These are phyloP conservation scores for Starmerella tilneyi DNA, from an alignment of 805 yeast genomes.

Conservation along the genomic window DNA sequence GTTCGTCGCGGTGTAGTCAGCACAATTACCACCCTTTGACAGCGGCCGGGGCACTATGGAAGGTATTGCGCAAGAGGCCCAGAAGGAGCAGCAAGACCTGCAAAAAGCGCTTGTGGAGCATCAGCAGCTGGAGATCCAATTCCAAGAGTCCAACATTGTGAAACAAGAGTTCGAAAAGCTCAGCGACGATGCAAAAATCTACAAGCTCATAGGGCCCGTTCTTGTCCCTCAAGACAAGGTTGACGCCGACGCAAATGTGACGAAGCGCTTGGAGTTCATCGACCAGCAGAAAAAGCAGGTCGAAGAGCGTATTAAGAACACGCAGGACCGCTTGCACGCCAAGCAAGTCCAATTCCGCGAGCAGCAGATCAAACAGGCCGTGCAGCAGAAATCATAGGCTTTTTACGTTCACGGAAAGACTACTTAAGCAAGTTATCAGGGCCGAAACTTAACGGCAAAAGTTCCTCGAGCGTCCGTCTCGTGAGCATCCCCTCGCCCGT, in stretches of 20 bases:
- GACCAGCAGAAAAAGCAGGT: slow-evolving; percentile 65
- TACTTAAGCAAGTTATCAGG: slow-evolving; percentile 47
- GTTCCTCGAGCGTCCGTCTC: slow-evolving; percentile 45
- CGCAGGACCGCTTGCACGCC: slow-evolving; percentile 47
- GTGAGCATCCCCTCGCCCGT: slow-evolving; percentile 35
- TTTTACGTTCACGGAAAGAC: not conserved
- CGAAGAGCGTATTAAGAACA: slow-evolving; percentile 54
- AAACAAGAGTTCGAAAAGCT: slow-evolving; percentile 62
- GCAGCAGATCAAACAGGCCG: slow-evolving; percentile 20
- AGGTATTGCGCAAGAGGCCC: slow-evolving; percentile 20
- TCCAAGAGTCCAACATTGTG: slow-evolving; percentile 87
- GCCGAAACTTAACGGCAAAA: slow-evolving; percentile 79
- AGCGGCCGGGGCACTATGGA: slow-evolving; percentile 10
- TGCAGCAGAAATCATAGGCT: not conserved
- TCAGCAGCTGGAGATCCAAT: slow-evolving; percentile 84
- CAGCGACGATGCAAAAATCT: slow-evolving; percentile 63
- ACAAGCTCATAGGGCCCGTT: slow-evolving; percentile 85
- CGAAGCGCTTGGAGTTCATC: slow-evolving; percentile 82
- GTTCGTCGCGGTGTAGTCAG: slow-evolving; percentile 5
- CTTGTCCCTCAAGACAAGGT: slow-evolving; percentile 74
- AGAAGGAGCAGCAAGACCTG: slow-evolving; percentile 27
- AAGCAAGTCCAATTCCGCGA: slow-evolving; percentile 22
- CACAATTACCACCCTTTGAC: not conserved
- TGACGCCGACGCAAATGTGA: slow-evolving; percentile 78
- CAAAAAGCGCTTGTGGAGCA: slow-evolving; percentile 55